Evolutionary conservation across 176 grass and related monocot species (phyloP).

Genomic region (Carex parvula): DNA sequence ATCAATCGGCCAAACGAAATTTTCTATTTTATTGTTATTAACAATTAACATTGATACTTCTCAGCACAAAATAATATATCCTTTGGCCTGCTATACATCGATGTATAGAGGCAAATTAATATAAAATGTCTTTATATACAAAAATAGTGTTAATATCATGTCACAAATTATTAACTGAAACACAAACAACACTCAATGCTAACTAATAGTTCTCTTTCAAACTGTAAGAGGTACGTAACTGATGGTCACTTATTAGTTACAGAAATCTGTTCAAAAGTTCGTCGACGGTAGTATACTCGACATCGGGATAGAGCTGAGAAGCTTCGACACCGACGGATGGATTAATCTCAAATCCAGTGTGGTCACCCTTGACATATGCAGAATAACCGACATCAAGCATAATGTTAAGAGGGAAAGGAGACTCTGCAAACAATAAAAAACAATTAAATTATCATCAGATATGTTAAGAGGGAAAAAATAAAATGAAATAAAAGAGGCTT

Average conservation of each 20-base stretch:
- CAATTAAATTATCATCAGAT: neutral
- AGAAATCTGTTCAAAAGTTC: slow-evolving; percentile 38
- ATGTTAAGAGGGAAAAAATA: neutral
- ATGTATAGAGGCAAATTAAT: too few species aligned
- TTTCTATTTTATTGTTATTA: too few species aligned
- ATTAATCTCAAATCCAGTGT: slow-evolving; percentile 24
- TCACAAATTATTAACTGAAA: too few species aligned
- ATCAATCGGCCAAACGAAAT: too few species aligned
- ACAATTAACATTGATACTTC: too few species aligned
- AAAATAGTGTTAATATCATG: too few species aligned
- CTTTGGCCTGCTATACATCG: too few species aligned
- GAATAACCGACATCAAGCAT: slow-evolving; percentile 35
- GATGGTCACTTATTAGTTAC: neutral
- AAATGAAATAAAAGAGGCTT: too few species aligned
- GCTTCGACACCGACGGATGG: slow-evolving; percentile 35
- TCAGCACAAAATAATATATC: too few species aligned
- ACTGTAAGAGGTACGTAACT: neutral
- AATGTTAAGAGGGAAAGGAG: slow-evolving; percentile 33
- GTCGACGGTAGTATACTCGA: slow-evolving; percentile 36
- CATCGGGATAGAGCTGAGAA: slow-evolving; percentile 46
- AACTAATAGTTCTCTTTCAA: neutral
- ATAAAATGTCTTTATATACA: too few species aligned
- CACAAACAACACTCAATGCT: neutral
- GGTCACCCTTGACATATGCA: slow-evolving; percentile 20
- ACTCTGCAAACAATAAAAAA: slow-evolving; percentile 12